Evolutionary conservation across 768 basidiomycete genomes (phyloP), one percentile per base, ranked within the genome.

Genomic region (Pleurotus salmoneostramineus): DNA sequence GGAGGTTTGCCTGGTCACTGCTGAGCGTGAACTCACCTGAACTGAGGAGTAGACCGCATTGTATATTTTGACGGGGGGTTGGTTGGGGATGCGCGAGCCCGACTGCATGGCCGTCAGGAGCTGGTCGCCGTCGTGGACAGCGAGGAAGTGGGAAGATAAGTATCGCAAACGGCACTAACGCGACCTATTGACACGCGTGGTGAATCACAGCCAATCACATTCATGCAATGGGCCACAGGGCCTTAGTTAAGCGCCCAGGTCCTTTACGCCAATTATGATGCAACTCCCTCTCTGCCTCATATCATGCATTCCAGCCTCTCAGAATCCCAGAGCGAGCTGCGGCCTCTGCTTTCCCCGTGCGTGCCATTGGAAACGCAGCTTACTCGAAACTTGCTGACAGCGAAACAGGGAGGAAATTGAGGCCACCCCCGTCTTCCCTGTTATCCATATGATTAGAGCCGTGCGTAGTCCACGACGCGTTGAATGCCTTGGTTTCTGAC

Each of bases 41-140:
- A 94, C 92, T 6, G 91, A 91, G 15, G 90, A 92, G 66, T 94
- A 93, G 49, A 94, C 92, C 5, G 91, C 91, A 83, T 94, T 94
- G 76, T 94, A 94, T 62, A 94, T 93, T 75, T 92, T 92, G 58
- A 92, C 87, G 36, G 83, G 81, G 27, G 72, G 70, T 62, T 80
- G 76, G 33, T 75, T 76, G 63, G 74, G 74, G 27, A 69, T 63
- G 64, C 75, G 72, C 55, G 77, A 70, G 60, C 73, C 75, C 32
- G 77, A 72, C 71, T 81, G 80, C 81, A 82, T 82, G 60, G 65
- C 56, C 63, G 61, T 64, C 52, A 59, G 61, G 57, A 60, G 64
- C 70, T 65, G 64, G 52, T 31, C 35, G 52, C 43, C 60, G 63
- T 65, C 52, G 62, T 58, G 62, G 62, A 68, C 72, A 42, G 56